Base-by-base conservation (phyloP, 257 asterid species). In the Scutellaria barbata region DNA sequence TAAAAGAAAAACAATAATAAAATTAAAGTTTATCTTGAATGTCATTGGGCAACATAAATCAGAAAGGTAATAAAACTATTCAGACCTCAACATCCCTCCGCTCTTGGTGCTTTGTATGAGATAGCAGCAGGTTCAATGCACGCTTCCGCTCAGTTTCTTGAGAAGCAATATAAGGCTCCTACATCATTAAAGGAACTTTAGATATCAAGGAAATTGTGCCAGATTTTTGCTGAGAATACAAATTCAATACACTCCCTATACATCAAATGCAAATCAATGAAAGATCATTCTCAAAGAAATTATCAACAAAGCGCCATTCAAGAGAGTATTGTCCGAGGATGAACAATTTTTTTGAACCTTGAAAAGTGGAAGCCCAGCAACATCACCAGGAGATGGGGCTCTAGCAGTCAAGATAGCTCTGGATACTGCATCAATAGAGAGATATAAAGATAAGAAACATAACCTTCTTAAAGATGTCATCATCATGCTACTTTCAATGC, bases 21-120 rank as follows among this genome's bases (percentile, higher is more conserved):
- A 61, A 17, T 17, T 58, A 25, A 54, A 53, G 5, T 45, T 18
- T 18, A 16, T 62, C 68, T 14, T 68, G 22, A 53, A 10, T 40
- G 66, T 73, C 37, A 69, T 62, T 35, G 18, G 25, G 16, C 46
- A 16, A 42, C n/a, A 7, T 66, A 17, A 54, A 43, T 30, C 14
- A 30, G 52, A 68, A 70, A 59, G 58, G 63, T 20, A 68, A 43
- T 17, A 68, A 43, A 45, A 78, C 54, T 59, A 64, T 69, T 60
- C 79, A 52, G 73, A 94, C 98, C 94, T 88, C 96, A 67, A 91
- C 88, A 82, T 92, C 98, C 84, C 74, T 88, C 63, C 89, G 93
- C 80, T 92, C 99, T 80, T 95, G 96, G 60, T 83, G 97, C 87
- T 89, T 95, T 68, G 97, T 88, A 65, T 92, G 98, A 76, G 98